Percentiles rank a stretch among this genome's conserved stretches.
Evolutionary conservation across 805 yeast genomes (phyloP).

Genomic region (Metschnikowia borealis): DNA sequence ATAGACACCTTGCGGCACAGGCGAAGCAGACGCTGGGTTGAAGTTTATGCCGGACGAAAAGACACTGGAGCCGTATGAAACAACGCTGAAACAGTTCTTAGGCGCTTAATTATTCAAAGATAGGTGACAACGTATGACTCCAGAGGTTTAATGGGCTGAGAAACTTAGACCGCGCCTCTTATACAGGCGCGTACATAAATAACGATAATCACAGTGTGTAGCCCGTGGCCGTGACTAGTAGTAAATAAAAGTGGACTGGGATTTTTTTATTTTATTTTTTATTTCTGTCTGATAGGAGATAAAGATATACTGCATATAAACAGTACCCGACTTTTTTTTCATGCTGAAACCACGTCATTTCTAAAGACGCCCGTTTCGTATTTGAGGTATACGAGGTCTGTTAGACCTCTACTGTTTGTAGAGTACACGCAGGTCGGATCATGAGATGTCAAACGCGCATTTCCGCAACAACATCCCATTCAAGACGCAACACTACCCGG

Average conservation of each 20-base stretch:
- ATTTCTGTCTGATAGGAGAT: too few relatives aligned
- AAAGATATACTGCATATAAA: too few relatives aligned
- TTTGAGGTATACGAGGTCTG: neutral
- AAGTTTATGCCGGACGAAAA: neutral
- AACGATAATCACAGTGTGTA: too few relatives aligned
- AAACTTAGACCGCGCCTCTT: slow-evolving; percentile 1
- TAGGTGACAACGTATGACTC: neutral
- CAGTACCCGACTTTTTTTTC: too few relatives aligned
- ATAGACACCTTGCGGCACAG: neutral
- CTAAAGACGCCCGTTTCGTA: neutral
- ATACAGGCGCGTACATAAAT: slow-evolving; percentile 2
- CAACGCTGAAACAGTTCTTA: neutral
- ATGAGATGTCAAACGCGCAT: neutral
- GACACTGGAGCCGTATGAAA: neutral
- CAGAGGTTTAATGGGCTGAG: neutral
- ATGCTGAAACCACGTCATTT: neutral
- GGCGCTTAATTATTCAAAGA: neutral
- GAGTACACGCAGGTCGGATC: neutral
- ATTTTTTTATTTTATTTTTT: too few relatives aligned
- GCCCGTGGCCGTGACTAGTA: too few relatives aligned
- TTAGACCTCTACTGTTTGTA: neutral
- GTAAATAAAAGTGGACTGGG: too few relatives aligned
- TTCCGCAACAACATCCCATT: neutral
- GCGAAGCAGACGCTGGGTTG: too few relatives aligned
- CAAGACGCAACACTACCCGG: neutral